Conservation (phyloP, 805 yeast genomes). For the Saturnispora ahearnii region DNA sequence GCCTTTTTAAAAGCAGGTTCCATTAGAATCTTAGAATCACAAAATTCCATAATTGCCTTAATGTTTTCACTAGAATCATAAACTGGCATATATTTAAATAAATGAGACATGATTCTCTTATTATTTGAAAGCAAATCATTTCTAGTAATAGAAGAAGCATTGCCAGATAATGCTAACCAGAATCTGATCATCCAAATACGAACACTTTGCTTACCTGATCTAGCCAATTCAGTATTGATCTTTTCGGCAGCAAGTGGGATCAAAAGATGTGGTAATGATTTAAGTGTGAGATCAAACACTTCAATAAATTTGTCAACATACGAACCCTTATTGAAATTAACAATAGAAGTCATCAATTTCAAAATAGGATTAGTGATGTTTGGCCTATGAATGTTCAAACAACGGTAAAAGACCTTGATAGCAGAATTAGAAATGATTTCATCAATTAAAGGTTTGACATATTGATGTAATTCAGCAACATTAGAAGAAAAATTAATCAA, state of each 20-base stretch:
- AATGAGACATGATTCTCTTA: slow-evolving; percentile 49
- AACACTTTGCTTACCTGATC: slow-evolving; percentile 35
- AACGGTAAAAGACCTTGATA: slow-evolving; percentile 57
- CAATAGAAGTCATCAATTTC: slow-evolving; percentile 45
- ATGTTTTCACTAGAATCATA: slow-evolving; percentile 43
- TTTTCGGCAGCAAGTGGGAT: slow-evolving; percentile 30
- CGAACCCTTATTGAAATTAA: slow-evolving; percentile 39
- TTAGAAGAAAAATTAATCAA: slow-evolving; percentile 23
- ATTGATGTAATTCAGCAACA: slow-evolving; percentile 14
- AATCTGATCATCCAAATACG: slow-evolving; percentile 54
- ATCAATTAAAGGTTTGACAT: slow-evolving; percentile 35
- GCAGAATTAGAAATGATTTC: slow-evolving; percentile 46
- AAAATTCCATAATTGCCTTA: slow-evolving; percentile 33
- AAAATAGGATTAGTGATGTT: slow-evolving; percentile 53
- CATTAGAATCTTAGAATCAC: slow-evolving; percentile 42
- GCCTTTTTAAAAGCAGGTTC: slow-evolving; percentile 57
- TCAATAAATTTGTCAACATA: slow-evolving; percentile 51
- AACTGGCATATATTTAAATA: slow-evolving; percentile 55
- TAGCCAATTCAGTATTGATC: slow-evolving; percentile 36
- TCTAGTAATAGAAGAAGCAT: slow-evolving; percentile 46
- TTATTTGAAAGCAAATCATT: slow-evolving; percentile 53
- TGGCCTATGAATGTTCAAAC: slow-evolving; percentile 49
- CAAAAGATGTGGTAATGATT: slow-evolving; percentile 53
- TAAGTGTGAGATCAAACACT: slow-evolving; percentile 57
- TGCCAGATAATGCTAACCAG: slow-evolving; percentile 44